Conservation (phyloP, 495 filamentous ascomycete genomes). For the Geopyxis carbonaria region DNA sequence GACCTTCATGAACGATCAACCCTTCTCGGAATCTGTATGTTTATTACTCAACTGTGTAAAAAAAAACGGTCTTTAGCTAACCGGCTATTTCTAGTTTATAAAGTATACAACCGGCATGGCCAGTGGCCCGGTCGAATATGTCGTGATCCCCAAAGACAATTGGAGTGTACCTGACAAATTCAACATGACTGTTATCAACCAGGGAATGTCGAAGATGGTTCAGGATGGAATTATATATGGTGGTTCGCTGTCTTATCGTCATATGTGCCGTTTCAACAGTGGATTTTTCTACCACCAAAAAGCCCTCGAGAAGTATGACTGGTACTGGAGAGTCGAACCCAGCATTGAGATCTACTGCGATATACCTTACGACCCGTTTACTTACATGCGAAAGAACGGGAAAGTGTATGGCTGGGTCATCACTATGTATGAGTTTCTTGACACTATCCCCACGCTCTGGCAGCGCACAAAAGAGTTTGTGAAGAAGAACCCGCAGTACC, state of each 20-base stretch:
- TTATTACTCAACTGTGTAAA: no score
- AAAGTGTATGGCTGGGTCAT: slow-evolving; percentile 39
- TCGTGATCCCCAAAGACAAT: slow-evolving; percentile 70
- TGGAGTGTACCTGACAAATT: slow-evolving; percentile 85
- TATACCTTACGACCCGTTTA: slow-evolving; percentile 40
- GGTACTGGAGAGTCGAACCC: slow-evolving; percentile 41
- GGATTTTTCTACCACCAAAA: slow-evolving; percentile 95
- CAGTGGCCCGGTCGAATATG: slow-evolving; percentile 33
- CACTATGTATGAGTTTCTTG: slow-evolving; percentile 33
- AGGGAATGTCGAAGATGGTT: slow-evolving; percentile 64
- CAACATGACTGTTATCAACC: slow-evolving; percentile 61
- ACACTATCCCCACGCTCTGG: slow-evolving; percentile 22
- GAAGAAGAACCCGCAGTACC: slow-evolving; percentile 12
- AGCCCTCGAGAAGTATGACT: slow-evolving; percentile 51
- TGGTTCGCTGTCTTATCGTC: slow-evolving; percentile 74
- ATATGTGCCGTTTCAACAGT: slow-evolving; percentile 98
- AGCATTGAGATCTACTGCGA: slow-evolving; percentile 37
- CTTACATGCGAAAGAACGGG: slow-evolving; percentile 33
- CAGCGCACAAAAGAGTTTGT: slow-evolving; percentile 19
- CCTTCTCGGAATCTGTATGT: slow-evolving; percentile 59
- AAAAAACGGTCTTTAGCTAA: slow-evolving; percentile 49
- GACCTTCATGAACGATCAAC: slow-evolving; percentile 95
- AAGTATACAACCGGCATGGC: slow-evolving; percentile 18
- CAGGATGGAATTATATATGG: slow-evolving; percentile 81
- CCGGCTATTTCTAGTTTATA: slow-evolving; percentile 6